Conservation (phyloP, 2,329 filamentous ascomycete species). For the Huntiella bhutanensis region DNA sequence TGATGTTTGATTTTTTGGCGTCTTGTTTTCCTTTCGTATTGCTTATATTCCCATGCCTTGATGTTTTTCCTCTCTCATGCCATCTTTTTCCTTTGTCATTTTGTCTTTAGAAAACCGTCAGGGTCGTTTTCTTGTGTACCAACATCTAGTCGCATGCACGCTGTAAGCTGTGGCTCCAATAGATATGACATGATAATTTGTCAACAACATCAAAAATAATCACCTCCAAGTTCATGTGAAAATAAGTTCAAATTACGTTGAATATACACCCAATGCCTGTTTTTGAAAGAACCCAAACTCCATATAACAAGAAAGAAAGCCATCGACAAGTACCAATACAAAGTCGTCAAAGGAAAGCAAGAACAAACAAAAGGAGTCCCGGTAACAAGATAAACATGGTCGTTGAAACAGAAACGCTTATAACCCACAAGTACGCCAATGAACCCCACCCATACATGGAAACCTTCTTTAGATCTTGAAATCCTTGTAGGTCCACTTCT, state of each 20-base stretch:
- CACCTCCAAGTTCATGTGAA: too few relatives aligned
- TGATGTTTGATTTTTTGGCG: too few relatives aligned
- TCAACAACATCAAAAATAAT: too few relatives aligned
- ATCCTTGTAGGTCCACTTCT: slow-evolving; percentile 98
- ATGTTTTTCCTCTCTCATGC: too few relatives aligned
- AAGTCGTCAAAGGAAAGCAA: slow-evolving; percentile 2
- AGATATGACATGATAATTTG: too few relatives aligned
- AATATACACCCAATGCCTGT: slow-evolving; percentile 7
- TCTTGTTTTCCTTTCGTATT: too few relatives aligned
- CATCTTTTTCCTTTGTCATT: not conserved
- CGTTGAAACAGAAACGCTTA: slow-evolving; percentile 1
- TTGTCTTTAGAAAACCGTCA: not conserved
- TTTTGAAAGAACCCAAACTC: slow-evolving; percentile 10
- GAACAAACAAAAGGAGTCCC: not conserved
- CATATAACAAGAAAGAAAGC: slow-evolving; percentile 4
- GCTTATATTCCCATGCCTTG: too few relatives aligned
- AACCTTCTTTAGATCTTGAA: slow-evolving; percentile 28
- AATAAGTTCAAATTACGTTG: not conserved
- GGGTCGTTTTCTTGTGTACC: too few relatives aligned
- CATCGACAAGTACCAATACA: slow-evolving; percentile 2
- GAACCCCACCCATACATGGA: not conserved
- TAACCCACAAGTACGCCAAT: slow-evolving; percentile 5
- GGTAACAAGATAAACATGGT: too few relatives aligned
- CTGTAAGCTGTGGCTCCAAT: too few relatives aligned
- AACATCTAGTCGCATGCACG: not conserved